Conservation (phyloP, 768 basidiomycete genomes). For the Dacryopinax primogenitus region DNA sequence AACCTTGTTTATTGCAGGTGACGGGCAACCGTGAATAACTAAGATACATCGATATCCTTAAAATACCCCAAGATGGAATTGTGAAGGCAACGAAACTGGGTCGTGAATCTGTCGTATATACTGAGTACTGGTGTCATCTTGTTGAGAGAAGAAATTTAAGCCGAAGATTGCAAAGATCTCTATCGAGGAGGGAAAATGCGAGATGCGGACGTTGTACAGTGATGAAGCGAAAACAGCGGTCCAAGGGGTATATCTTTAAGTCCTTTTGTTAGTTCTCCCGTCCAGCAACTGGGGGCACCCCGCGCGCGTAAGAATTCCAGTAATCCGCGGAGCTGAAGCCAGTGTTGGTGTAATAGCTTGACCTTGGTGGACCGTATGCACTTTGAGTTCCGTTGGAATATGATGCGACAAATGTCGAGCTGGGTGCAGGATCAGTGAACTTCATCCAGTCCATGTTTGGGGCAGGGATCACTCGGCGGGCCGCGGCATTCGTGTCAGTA, state of each 20-base stretch:
- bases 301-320: background rate
- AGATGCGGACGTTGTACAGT: background rate
- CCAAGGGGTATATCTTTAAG: background rate
- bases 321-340: constrained; percentile 7
- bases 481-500: background rate
- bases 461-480: background rate
- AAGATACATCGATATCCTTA: too few species aligned
- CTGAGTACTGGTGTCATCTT: too few species aligned
- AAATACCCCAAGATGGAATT: too few species aligned
- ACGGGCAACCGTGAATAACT: too few species aligned
- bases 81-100: too few species aligned
- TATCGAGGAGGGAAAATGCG: background rate
- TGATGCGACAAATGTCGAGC: background rate
- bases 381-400: background rate
- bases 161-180: too few species aligned
- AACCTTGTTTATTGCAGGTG: too few species aligned
- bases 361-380: background rate
- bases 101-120: too few species aligned
- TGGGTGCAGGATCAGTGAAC: constrained; percentile 3
- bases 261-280: background rate
- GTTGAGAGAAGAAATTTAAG: too few species aligned
- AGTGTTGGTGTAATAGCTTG: background rate
- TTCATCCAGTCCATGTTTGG: constrained; percentile 8
- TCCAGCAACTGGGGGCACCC: background rate
- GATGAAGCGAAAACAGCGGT: background rate